phyloP scores from a whole-genome alignment of 257 asterid species.

The Solanum etuberosum region DNA sequence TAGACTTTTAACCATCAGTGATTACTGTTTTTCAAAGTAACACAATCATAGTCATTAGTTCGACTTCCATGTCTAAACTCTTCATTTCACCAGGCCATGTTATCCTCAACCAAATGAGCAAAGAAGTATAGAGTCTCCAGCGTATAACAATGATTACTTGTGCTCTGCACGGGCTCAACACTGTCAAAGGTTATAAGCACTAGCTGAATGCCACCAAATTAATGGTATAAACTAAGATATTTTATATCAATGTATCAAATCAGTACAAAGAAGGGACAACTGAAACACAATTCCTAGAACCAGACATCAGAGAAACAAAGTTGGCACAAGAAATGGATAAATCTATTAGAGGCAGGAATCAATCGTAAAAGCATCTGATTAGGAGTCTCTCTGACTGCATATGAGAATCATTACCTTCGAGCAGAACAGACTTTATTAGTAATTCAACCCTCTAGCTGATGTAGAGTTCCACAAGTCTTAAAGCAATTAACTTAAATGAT shows the following conservation, averaged over 20 bases:
- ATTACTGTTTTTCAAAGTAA: not conserved
- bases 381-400: not conserved
- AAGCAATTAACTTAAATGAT: not conserved
- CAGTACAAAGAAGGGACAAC: not conserved
- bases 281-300: not conserved
- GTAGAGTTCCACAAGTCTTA: not conserved
- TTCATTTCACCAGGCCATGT: not conserved
- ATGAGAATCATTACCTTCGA: not conserved
- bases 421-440: not conserved
- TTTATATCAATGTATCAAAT: not conserved
- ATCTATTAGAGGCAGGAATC: not conserved
- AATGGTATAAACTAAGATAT: not conserved
- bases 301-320: not conserved
- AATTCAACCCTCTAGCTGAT: not conserved
- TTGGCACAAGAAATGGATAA: not conserved
- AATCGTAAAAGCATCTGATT: not conserved
- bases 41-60: not conserved
- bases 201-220: not conserved
- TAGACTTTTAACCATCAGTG: not conserved
- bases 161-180: not conserved
- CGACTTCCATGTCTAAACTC: not conserved
- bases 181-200: not conserved
- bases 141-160: not conserved
- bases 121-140: not conserved
- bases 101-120: not conserved